phyloP scores from a whole-genome alignment of 2,329 filamentous ascomycete genomes.

The Podosphaera leucotricha region DNA sequence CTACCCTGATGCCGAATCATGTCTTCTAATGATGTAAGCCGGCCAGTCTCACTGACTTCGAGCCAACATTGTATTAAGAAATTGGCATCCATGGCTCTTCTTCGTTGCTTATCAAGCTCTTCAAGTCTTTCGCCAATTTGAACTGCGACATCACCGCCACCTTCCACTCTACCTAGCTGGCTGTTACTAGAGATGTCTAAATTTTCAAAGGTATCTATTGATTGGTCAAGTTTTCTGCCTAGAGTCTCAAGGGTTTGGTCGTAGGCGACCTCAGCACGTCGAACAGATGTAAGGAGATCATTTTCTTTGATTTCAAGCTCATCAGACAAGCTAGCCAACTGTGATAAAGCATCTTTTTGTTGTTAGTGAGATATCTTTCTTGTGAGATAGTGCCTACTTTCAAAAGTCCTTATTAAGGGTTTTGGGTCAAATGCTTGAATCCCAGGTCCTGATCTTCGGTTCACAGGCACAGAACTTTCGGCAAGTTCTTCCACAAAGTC shows the following conservation, averaged over 20 bases:
- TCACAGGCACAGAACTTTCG: constrained; percentile 56
- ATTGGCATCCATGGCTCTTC: constrained; percentile 74
- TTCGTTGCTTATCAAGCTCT: constrained; percentile 78
- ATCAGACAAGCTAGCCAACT: constrained; percentile 47
- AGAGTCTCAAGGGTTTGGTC: constrained; percentile 74
- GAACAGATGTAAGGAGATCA: constrained; percentile 70
- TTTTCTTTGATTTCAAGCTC: constrained; percentile 80
- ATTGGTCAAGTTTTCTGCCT: constrained; percentile 72
- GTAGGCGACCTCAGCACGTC: constrained; percentile 78
- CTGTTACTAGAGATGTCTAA: constrained; percentile 65
- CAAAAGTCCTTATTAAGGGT: constrained; percentile 85
- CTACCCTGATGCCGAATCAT: constrained; percentile 56
- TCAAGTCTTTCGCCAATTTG: constrained; percentile 87
- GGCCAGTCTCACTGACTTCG: constrained; percentile 75
- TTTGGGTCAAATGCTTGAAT: constrained; percentile 70
- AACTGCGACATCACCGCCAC: constrained; percentile 70
- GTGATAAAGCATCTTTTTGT: constrained; percentile 33
- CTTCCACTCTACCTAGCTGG: constrained; percentile 24
- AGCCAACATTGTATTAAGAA: constrained; percentile 95
- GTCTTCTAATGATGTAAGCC: constrained; percentile 70
- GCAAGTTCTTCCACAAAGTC: constrained; percentile 91
- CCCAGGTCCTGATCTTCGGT: constrained; percentile 50
- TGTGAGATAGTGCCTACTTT: constrained; percentile 26
- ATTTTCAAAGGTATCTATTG: constrained; percentile 76
- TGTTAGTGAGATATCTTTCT: constrained; percentile 10